Evolutionary conservation across 2,329 filamentous ascomycete species (phyloP).

Genomic region (Diaporthe aspalathi): DNA sequence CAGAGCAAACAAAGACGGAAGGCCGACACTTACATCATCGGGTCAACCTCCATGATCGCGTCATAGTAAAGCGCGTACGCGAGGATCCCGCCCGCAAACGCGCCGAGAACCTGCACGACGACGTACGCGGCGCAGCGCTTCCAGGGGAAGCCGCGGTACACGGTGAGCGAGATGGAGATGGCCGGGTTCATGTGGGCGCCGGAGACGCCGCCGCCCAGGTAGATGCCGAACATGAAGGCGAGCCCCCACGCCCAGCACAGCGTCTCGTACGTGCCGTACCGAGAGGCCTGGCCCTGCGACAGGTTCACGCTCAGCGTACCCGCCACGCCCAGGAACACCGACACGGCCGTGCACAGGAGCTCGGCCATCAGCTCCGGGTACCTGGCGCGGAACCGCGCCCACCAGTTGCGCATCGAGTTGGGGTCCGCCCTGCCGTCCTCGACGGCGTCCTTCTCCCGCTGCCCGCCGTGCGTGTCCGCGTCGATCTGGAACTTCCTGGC

Average conservation of each 20-base stretch:
- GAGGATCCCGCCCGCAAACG: conserved; percentile 46
- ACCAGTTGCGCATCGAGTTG: conserved; percentile 45
- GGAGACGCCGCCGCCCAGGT: conserved; percentile 45
- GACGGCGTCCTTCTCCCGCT: conserved; percentile 41
- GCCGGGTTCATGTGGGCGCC: conserved; percentile 50
- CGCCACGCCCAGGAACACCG: conserved; percentile 45
- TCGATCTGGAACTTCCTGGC: conserved; percentile 43
- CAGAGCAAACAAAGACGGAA: neutral
- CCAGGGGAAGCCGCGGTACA: conserved; percentile 54
- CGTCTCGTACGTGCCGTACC: conserved; percentile 46
- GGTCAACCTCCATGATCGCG: conserved; percentile 48
- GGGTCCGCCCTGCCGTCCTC: conserved; percentile 42
- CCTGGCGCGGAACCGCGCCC: conserved; percentile 46
- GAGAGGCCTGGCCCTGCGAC: conserved; percentile 40
- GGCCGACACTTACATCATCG: conserved; percentile 40
- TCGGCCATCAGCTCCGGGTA: conserved; percentile 47
- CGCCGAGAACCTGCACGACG: conserved; percentile 47
- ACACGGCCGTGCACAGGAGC: conserved; percentile 44
- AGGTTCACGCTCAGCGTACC: conserved; percentile 46
- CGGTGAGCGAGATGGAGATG: conserved; percentile 49
- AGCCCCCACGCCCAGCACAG: conserved; percentile 48
- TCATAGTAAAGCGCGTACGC: conserved; percentile 48
- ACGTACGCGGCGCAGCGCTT: conserved; percentile 48
- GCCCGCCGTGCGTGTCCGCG: conserved; percentile 42
- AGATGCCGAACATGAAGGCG: conserved; percentile 48